phyloP scores from a whole-genome alignment of 306 rosid species.

The Ochetophila trinervis region DNA sequence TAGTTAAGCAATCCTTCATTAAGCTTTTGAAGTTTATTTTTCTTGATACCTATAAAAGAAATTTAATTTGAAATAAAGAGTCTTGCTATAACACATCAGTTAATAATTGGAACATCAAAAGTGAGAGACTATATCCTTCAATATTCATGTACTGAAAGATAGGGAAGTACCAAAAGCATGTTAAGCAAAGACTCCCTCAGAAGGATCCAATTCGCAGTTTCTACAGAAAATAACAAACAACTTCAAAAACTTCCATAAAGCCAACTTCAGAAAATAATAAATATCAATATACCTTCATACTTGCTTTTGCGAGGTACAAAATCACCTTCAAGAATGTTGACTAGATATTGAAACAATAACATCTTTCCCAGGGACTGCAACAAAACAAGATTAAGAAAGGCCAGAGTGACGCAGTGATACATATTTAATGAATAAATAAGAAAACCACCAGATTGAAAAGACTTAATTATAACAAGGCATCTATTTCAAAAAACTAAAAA shows the following conservation, averaged over 20 bases:
- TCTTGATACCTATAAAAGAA: conserved; percentile 67
- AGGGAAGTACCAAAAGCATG: conserved; percentile 57
- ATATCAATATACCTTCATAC: conserved; percentile 41
- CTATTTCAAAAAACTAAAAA: no score
- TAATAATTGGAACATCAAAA: not conserved
- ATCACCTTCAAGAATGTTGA: conserved; percentile 66
- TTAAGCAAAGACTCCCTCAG: conserved; percentile 81
- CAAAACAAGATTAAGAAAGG: conserved; percentile 30
- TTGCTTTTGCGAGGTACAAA: conserved; percentile 58
- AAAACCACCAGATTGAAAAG: not conserved
- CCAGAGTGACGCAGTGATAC: not conserved
- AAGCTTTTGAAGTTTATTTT: conserved; percentile 63
- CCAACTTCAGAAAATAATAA: conserved; percentile 5
- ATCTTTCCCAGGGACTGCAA: conserved; percentile 58
- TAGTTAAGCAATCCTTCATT: conserved; percentile 58
- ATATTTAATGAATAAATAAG: not conserved
- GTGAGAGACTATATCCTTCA: conserved; percentile 22
- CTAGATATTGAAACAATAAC: conserved; percentile 77
- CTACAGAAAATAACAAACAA: conserved; percentile 43
- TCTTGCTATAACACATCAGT: not conserved
- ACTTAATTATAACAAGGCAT: no score
- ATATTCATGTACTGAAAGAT: conserved; percentile 17
- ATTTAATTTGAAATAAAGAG: conserved; percentile 11
- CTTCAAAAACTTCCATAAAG: conserved; percentile 27
- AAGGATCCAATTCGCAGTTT: conserved; percentile 55